Conservation (phyloP, 768 basidiomycete genomes). For the Clitopilus passeckerianus region DNA sequence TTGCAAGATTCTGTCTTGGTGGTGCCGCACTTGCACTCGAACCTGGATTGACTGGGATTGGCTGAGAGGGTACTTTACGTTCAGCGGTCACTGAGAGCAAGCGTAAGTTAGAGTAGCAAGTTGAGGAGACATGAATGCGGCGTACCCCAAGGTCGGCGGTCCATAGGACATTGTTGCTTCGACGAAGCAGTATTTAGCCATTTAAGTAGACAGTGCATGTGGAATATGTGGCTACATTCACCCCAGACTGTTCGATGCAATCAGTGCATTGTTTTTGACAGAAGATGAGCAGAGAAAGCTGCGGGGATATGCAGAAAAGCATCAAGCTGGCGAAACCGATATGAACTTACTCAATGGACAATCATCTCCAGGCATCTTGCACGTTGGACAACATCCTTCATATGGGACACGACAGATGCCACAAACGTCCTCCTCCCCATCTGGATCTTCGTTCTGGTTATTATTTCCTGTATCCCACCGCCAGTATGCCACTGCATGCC, state of each 20-base stretch:
- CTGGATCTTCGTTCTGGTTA: constrained; percentile 28
- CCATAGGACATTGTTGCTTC: constrained; percentile 99
- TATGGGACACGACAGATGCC: constrained; percentile 90
- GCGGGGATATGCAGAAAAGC: too few relatives aligned
- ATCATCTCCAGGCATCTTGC: constrained; percentile 96
- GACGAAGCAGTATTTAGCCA: constrained; percentile 90
- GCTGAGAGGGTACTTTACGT: constrained; percentile 32
- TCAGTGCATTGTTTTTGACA: too few relatives aligned
- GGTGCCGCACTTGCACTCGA: neutral
- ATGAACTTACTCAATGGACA: constrained; percentile 71
- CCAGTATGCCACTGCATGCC: constrained; percentile 90
- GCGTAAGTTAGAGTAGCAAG: neutral
- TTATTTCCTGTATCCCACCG: constrained; percentile 63
- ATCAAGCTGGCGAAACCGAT: too few relatives aligned
- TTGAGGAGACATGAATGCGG: neutral
- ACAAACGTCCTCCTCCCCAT: constrained; percentile 59
- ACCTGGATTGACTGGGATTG: neutral
- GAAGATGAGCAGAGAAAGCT: too few relatives aligned
- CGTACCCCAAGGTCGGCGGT: constrained; percentile 88
- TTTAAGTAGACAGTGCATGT: constrained; percentile 97
- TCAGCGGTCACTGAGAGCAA: constrained; percentile 34
- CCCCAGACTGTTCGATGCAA: constrained; percentile 74
- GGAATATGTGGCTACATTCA: constrained; percentile 95
- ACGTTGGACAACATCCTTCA: constrained; percentile 93
- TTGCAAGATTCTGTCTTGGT: neutral